Base-by-base conservation (phyloP, 140 eudicot genomes). In the Stevia rebaudiana region DNA sequence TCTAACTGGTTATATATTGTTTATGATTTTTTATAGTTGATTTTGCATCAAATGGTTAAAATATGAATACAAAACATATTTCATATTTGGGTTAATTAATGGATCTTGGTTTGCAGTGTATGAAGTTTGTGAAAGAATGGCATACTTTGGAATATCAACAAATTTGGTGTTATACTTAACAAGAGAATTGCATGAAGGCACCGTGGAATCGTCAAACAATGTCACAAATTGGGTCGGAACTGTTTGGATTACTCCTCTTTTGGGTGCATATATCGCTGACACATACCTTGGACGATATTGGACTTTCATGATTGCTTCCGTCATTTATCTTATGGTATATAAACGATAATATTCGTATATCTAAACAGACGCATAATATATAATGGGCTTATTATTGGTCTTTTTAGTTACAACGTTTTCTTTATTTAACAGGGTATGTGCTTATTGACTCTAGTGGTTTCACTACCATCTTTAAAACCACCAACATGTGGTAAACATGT, bases 41-140 rank as follows among this genome's bases (percentile, higher is more conserved):
- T 16, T 11, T 58, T 35, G 28, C 47, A 35, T 15, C 25, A 15
- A 8, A 35, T 33, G 22, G 41, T 13, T 28, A 5, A 0, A 18
- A 30, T 22, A 72, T n/a, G n/a, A n/a, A n/a, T n/a, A n/a, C n/a
- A n/a, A n/a, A n/a, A n/a, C n/a, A n/a, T n/a, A n/a, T n/a, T n/a
- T n/a, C 41, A 47, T 23, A 37, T 65, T 55, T 21, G 11, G 25
- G 13, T 55, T 55, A n/a, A n/a, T 28, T 4, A 5, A 22, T 55
- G 18, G 11, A 33, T 54, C 61, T 30, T 47, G 13, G 48, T 23
- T 13, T 74, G 74, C 63, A 89, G 97, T 83, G 36, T 89, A 89
- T 76, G 97, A 85, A 74, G 72, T 82, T 31, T 85, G 83, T 46
- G 97, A 89, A 74, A 81, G 97, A 80, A 80, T 85, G 95, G 86